A percentile compares a stretch with the other conserved stretches of the same genome.
Evolutionary conservation across 2,329 filamentous ascomycete species (phyloP).

Genomic region (Cercospora brassicicola): DNA sequence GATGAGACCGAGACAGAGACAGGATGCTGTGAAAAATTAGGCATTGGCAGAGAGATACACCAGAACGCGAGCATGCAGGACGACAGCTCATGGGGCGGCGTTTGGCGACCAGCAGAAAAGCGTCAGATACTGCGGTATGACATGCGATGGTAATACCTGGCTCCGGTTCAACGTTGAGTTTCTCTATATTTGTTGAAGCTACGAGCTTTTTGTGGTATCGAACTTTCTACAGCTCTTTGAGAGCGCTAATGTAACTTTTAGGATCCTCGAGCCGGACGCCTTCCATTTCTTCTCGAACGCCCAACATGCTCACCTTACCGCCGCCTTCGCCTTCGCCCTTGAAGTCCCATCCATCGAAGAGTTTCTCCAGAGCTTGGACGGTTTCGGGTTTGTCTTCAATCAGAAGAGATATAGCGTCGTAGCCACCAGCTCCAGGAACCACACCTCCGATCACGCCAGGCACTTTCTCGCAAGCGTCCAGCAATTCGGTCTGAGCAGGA

Average conservation of each 20-base stretch:
- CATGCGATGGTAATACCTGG: not conserved
- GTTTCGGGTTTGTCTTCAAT: constrained; percentile 71
- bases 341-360: constrained; percentile 63
- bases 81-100: not conserved
- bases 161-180: not conserved
- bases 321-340: constrained; percentile 44
- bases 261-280: constrained; percentile 54
- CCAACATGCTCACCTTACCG: constrained; percentile 66
- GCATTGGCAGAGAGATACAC: not conserved
- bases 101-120: constrained; percentile 3
- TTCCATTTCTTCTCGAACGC: constrained; percentile 71
- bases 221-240: constrained; percentile 20
- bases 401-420: constrained; percentile 81
- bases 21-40: not conserved
- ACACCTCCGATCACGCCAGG: constrained; percentile 86
- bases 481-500: constrained; percentile 73
- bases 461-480: constrained; percentile 71
- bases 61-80: not conserved
- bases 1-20: not conserved
- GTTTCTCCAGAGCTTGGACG: constrained; percentile 58
- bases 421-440: constrained; percentile 90
- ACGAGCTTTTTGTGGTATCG: not conserved
- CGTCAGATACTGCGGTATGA: not conserved
- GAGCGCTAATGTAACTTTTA: constrained; percentile 43
- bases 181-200: not conserved